Base-by-base conservation (phyloP, 441 rosid species). In the Cnidoscolus chayamansa region DNA sequence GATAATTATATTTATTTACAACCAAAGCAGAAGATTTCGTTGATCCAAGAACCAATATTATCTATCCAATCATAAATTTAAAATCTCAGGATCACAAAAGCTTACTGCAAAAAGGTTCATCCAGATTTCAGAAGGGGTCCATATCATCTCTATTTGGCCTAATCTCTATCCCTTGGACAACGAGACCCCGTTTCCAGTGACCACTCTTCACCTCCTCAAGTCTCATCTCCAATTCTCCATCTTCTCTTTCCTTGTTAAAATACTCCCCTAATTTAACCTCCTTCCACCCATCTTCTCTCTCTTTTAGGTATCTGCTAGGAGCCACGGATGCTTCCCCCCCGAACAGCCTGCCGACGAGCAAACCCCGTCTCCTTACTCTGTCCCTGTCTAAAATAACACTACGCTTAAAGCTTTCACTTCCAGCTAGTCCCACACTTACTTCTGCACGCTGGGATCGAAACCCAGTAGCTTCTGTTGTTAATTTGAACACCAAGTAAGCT, bases 111-210 rank as follows among this genome's bases (percentile, higher is more conserved):
- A 25, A 25, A 25, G 25, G 25, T 25, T 25, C 25, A 25, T 25
- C 25, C 25, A 25, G 25, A 25, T 25, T 25, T 25, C 25, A 25
- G 25, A 25, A 25, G 25, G 25, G 25, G 25, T 25, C 25, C 25
- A 25, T 25, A 25, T 25, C 25, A 0, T 3, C 45, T 40, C 45
- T 40, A 4, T 40, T 79, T 0, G 88, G 91, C 81, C 89, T 79
- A 16, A 88, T 71, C 74, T 87, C 93, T 7, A 88, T 83, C 20
- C 93, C 87, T n/a, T 84, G 75, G 1, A 85, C 65, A 20, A 84
- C 12, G 10, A 88, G 70, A 1, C 87, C 85, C 0, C 75, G 11
- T 70, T 85, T 85, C 89, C 79, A 66, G 20, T 55, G 0, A 31
- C 76, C 77, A 4, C 59, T 43, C 8, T 75, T 62, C n/a, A 50